phyloP scores from a whole-genome alignment of 208 protist genomes.

The Crithidia brevicula region DNA sequence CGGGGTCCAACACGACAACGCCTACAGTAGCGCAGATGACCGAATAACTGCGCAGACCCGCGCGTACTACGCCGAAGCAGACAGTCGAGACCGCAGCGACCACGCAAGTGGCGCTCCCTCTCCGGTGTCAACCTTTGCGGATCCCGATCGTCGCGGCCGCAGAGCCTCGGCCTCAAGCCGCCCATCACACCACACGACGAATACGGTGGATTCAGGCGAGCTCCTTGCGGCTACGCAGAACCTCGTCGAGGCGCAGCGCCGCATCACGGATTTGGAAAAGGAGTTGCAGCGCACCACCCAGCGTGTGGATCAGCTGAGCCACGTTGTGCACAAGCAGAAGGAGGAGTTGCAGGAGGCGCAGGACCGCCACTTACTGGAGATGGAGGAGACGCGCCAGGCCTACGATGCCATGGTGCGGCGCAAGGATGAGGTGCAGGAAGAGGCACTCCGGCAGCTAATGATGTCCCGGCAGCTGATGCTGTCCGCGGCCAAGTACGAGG shows the following conservation, averaged over 20 bases:
- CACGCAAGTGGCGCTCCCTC: too few relatives aligned
- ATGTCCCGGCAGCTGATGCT: slow-evolving; percentile 49
- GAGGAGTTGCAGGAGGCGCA: slow-evolving; percentile 39
- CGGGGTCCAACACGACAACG: not conserved
- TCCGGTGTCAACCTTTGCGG: too few relatives aligned
- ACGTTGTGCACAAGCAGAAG: slow-evolving; percentile 49
- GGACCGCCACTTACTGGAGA: slow-evolving; percentile 47
- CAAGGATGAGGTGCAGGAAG: slow-evolving; percentile 59
- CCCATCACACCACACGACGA: too few relatives aligned
- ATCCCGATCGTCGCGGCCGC: too few relatives aligned
- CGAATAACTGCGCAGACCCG: not conserved
- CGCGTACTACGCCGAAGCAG: too few relatives aligned
- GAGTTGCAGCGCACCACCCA: slow-evolving; percentile 45
- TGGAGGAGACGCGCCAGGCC: slow-evolving; percentile 46
- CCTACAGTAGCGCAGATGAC: not conserved
- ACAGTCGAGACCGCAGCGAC: not conserved
- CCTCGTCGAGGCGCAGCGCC: slow-evolving; percentile 26
- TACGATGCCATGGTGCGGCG: slow-evolving; percentile 46
- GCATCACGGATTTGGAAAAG: slow-evolving; percentile 37
- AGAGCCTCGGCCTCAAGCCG: too few relatives aligned
- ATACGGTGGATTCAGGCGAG: not conserved
- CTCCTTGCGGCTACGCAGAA: not conserved
- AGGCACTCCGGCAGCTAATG: slow-evolving; percentile 53
- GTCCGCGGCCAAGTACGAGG: slow-evolving; percentile 47
- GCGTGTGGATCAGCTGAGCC: slow-evolving; percentile 51